These are phyloP conservation scores for Cucurbita maxima DNA, from an alignment of 306 rosid genomes.

Conservation along the genomic window DNA sequence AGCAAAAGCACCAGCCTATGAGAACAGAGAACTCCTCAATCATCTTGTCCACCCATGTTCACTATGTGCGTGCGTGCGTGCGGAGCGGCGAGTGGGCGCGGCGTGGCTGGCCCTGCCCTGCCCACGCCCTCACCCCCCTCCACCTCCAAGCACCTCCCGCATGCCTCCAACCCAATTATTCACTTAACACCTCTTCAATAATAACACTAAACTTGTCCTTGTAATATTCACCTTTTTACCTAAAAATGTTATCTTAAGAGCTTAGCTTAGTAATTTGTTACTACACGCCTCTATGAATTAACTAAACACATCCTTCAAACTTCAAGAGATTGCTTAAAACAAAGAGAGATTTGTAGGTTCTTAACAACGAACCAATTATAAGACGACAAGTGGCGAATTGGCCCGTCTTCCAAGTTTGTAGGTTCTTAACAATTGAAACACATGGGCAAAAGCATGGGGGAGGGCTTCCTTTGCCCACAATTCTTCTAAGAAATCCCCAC, in stretches of 20 bases:
- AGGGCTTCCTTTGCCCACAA: slow-evolving; percentile 7
- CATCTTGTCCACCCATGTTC: not conserved
- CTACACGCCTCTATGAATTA: not conserved
- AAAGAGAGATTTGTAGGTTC: not conserved
- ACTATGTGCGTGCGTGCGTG: not conserved
- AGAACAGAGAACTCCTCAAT: not conserved
- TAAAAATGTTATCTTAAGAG: not conserved
- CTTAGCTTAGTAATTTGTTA: not conserved
- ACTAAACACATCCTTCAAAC: not conserved
- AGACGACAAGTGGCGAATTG: not conserved
- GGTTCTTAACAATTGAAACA: not conserved
- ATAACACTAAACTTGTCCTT: not conserved
- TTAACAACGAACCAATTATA: not conserved
- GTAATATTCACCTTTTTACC: not conserved
- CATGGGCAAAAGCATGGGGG: slow-evolving; percentile 4
- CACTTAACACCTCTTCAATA: not conserved
- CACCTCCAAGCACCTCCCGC: not conserved
- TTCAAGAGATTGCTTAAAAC: slow-evolving; percentile 5
- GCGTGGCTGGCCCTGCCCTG: not conserved
- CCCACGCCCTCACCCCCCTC: not conserved
- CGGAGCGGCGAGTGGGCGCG: not conserved
- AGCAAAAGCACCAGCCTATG: not conserved
- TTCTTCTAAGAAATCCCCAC: not conserved
- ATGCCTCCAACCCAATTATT: not conserved
- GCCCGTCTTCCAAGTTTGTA: not conserved